phyloP scores from a whole-genome alignment of 768 basidiomycete species.

The Suillus luteus region DNA sequence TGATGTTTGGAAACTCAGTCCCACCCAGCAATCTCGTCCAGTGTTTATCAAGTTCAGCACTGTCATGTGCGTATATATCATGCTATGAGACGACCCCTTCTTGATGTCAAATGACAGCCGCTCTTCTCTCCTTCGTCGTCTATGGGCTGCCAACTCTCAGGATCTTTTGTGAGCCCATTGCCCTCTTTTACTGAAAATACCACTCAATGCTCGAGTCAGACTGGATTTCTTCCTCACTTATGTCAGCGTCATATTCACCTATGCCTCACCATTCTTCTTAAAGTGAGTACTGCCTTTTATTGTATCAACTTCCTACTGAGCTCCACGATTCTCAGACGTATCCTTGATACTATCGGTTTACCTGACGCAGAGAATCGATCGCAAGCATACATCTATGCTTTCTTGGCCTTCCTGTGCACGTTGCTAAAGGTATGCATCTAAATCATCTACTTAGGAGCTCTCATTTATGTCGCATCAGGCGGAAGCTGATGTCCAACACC shows the following conservation, averaged over 20 bases:
- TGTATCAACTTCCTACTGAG: not conserved
- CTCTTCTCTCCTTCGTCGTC: slow-evolving; percentile 40
- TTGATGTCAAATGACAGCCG: slow-evolving; percentile 19
- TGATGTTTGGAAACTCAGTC: slow-evolving; percentile 74
- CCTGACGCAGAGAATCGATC: slow-evolving; percentile 45
- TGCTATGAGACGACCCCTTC: not conserved
- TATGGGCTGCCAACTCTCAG: slow-evolving; percentile 47
- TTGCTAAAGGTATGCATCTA: slow-evolving; percentile 25
- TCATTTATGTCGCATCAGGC: slow-evolving; percentile 36
- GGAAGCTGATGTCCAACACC: slow-evolving; percentile 70
- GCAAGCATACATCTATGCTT: slow-evolving; percentile 76
- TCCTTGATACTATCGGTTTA: slow-evolving; percentile 54
- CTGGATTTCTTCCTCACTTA: slow-evolving; percentile 71
- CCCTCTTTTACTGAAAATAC: not conserved
- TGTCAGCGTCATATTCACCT: slow-evolving; percentile 73
- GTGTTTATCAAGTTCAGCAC: slow-evolving; percentile 53
- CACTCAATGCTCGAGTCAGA: slow-evolving; percentile 27
- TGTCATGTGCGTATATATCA: slow-evolving; percentile 22
- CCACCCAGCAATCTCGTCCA: slow-evolving; percentile 64
- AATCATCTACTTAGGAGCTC: not conserved
- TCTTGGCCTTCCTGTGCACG: slow-evolving; percentile 68
- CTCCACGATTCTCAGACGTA: slow-evolving; percentile 39
- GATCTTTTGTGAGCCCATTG: slow-evolving; percentile 40
- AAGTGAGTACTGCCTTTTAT: slow-evolving; percentile 46
- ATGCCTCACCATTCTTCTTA: slow-evolving; percentile 82